These are phyloP conservation scores for Coemansia sp. DNA, from an alignment of 192 early-diverging fungal species.

Conservation along the genomic window DNA sequence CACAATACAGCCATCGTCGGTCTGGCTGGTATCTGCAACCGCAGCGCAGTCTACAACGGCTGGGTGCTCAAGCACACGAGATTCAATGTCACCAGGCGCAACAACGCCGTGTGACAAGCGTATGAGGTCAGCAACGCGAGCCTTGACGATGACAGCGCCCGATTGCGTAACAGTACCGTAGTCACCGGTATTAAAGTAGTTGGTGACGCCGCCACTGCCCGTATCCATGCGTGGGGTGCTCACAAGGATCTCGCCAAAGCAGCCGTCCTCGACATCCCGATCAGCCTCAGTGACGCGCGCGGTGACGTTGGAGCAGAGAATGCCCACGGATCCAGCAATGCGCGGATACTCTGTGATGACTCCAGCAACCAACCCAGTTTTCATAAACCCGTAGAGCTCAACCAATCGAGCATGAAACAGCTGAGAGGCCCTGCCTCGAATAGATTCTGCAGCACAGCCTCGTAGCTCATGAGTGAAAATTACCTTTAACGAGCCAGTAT, in stretches of 20 bases:
- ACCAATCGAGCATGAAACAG: slow-evolving; percentile 39
- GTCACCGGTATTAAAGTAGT: slow-evolving; percentile 43
- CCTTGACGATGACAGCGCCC: slow-evolving; percentile 45
- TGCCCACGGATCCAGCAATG: slow-evolving; percentile 35
- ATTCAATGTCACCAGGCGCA: slow-evolving; percentile 37
- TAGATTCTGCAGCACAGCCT: slow-evolving; percentile 4
- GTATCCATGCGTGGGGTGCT: slow-evolving; percentile 33
- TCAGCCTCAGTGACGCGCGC: slow-evolving; percentile 35
- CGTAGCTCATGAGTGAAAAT: slow-evolving; percentile 41
- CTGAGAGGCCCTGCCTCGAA: slow-evolving; percentile 20
- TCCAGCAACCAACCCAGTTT: slow-evolving; percentile 45
- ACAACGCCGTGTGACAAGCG: slow-evolving; percentile 1
- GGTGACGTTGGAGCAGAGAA: slow-evolving; percentile 36
- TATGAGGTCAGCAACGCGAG: slow-evolving; percentile 33
- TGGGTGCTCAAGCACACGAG: slow-evolving; percentile 9
- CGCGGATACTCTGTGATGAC: slow-evolving; percentile 49
- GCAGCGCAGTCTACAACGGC: slow-evolving; percentile 41
- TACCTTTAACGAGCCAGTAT: slow-evolving; percentile 20
- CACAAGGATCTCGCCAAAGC: slow-evolving; percentile 47
- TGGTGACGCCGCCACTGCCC: not conserved
- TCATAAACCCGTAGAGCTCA: slow-evolving; percentile 49
- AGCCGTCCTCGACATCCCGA: slow-evolving; percentile 30
- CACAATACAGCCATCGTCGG: slow-evolving; percentile 6
- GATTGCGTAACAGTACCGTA: slow-evolving; percentile 33
- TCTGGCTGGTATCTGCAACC: slow-evolving; percentile 7